These are phyloP conservation scores for Colletotrichum endophyticum DNA, from an alignment of 2,329 filamentous ascomycete genomes.

Conservation along the genomic window DNA sequence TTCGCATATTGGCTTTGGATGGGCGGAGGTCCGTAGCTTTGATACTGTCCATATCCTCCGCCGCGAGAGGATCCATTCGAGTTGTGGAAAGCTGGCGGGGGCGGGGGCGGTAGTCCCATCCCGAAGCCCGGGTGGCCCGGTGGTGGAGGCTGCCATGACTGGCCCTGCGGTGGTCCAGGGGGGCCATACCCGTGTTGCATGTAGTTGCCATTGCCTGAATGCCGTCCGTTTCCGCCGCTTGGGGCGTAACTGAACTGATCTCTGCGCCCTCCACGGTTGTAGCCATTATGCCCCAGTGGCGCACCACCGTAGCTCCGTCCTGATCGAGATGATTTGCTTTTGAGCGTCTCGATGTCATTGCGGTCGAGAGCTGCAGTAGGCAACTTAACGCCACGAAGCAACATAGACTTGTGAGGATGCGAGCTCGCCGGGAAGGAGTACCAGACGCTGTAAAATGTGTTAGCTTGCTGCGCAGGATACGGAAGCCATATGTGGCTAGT, in stretches of 20 bases:
- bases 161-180: background rate
- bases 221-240: conserved; percentile 22
- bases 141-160: conserved; percentile 46
- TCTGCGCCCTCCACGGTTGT: conserved; percentile 47
- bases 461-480: conserved; percentile 26
- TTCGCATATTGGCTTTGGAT: background rate
- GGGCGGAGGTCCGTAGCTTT: conserved; percentile 3
- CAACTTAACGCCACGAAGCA: conserved; percentile 82
- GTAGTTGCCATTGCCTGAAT: conserved; percentile 18
- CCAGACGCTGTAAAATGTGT: conserved; percentile 65
- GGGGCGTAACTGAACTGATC: conserved; percentile 59
- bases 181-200: background rate
- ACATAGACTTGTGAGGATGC: conserved; percentile 89
- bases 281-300: conserved; percentile 53
- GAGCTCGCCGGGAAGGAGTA: conserved; percentile 80
- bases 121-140: conserved; percentile 50
- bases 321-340: conserved; percentile 66
- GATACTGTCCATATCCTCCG: conserved; percentile 1
- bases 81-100: conserved; percentile 42
- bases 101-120: conserved; percentile 48
- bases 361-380: conserved; percentile 74
- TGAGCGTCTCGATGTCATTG: conserved; percentile 76
- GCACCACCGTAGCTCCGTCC: conserved; percentile 76
- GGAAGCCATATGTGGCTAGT: background rate
- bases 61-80: background rate